A percentile compares a stretch with the other conserved stretches of the same genome.
Conservation (phyloP, 805 yeast species). For the Saturnispora sekii region DNA sequence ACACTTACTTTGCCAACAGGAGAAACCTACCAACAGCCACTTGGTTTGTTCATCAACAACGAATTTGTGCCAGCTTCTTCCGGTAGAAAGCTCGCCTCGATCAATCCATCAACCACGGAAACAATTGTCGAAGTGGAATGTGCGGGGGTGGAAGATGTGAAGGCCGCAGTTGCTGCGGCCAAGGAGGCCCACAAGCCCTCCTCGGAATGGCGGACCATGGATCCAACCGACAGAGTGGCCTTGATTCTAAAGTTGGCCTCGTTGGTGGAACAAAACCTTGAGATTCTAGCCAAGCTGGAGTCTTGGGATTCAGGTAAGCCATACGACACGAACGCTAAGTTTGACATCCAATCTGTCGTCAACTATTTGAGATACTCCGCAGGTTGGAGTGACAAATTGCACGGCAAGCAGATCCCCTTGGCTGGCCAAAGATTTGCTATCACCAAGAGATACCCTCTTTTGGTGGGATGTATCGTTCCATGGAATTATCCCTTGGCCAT, state of each 20-base stretch:
- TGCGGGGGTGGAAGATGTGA: constrained; percentile 39
- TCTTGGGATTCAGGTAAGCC: constrained; percentile 51
- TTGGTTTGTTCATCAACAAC: constrained; percentile 55
- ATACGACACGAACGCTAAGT: constrained; percentile 35
- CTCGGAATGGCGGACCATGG: constrained; percentile 34
- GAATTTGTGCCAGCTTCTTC: constrained; percentile 32
- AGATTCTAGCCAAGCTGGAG: constrained; percentile 42
- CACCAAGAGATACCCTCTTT: constrained; percentile 58
- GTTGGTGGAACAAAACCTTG: constrained; percentile 39
- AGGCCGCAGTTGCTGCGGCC: constrained; percentile 42
- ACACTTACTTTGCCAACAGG: constrained; percentile 36
- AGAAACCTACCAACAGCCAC: constrained; percentile 40
- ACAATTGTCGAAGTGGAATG: constrained; percentile 37
- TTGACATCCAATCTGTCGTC: constrained; percentile 39
- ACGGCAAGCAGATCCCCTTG: constrained; percentile 33
- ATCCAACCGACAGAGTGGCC: constrained; percentile 32
- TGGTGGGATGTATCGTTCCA: constrained; percentile 61
- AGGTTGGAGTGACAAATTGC: constrained; percentile 52
- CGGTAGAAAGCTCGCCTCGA: constrained; percentile 32
- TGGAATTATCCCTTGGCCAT: constrained; percentile 65
- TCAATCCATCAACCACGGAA: constrained; percentile 43
- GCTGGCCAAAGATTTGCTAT: constrained; percentile 45
- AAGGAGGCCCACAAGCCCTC: constrained; percentile 30
- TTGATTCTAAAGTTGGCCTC: constrained; percentile 41
- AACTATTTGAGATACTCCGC: constrained; percentile 43